phyloP scores from a whole-genome alignment of 75 land plant species.

The Cryptomeria japonica region DNA sequence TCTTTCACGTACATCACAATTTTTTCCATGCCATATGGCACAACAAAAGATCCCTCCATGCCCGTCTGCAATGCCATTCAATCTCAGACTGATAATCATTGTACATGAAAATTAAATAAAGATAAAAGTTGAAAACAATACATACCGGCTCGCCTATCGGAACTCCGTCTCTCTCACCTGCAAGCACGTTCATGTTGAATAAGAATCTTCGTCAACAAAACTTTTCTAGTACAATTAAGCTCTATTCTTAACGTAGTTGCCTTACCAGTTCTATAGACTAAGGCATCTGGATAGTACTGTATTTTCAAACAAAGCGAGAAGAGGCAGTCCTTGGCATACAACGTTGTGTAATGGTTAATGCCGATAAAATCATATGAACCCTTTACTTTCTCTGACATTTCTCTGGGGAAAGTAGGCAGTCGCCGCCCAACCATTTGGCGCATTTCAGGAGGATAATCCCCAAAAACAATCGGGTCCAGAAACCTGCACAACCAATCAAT shows the following conservation, averaged over 20 bases:
- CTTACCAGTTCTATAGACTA: not conserved
- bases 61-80: too few species aligned
- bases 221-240: too few species aligned
- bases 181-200: not conserved
- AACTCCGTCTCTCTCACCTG: constrained; percentile 39
- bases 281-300: not conserved
- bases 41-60: too few species aligned
- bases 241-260: too few species aligned
- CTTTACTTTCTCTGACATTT: constrained; percentile 34
- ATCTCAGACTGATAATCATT: not conserved
- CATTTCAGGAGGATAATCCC: constrained; percentile 50
- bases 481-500: not conserved
- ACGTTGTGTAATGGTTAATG: constrained; percentile 44
- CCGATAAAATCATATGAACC: constrained; percentile 55
- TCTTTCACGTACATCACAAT: too few species aligned
- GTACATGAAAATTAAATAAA: not conserved
- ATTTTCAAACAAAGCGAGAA: not conserved
- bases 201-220: not conserved
- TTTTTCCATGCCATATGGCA: too few species aligned
- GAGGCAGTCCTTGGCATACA: constrained; percentile 12
- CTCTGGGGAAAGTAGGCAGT: constrained; percentile 14
- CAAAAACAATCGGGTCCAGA: constrained; percentile 48
- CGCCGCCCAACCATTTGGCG: constrained; percentile 20
- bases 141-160: constrained; percentile 45
- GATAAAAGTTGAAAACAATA: too few species aligned